Evolutionary conservation across 495 filamentous ascomycete genomes (phyloP).

Genomic region (Peziza echinospora): DNA sequence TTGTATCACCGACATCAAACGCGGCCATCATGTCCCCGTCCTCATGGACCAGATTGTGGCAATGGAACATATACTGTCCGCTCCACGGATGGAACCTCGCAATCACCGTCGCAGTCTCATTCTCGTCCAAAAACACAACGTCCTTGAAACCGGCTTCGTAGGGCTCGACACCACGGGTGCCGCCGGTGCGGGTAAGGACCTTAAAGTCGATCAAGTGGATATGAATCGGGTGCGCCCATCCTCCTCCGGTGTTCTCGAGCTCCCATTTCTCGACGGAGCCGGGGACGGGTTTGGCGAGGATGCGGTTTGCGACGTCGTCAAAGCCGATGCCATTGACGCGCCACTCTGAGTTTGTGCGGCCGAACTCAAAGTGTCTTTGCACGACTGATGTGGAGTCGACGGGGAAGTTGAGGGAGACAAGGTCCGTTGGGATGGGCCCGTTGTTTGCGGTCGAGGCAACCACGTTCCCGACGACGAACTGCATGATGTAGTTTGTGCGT

Average conservation of each 20-base stretch:
- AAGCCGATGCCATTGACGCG: constrained; percentile 32
- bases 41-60: constrained; percentile 27
- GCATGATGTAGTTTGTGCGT: constrained; percentile 32
- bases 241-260: constrained; percentile 27
- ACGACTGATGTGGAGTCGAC: constrained; percentile 18
- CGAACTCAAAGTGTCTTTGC: constrained; percentile 25
- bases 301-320: constrained; percentile 27
- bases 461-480: constrained; percentile 24
- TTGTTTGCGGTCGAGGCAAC: constrained; percentile 20
- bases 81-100: constrained; percentile 31
- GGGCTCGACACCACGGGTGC: constrained; percentile 23
- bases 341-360: constrained; percentile 25
- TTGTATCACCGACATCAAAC: constrained; percentile 22
- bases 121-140: constrained; percentile 9
- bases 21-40: constrained; percentile 30
- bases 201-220: constrained; percentile 34
- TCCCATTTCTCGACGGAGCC: constrained; percentile 31
- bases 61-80: constrained; percentile 32
- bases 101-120: constrained; percentile 27
- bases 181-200: constrained; percentile 24
- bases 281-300: constrained; percentile 27
- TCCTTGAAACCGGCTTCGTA: constrained; percentile 26
- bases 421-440: constrained; percentile 15
- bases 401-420: constrained; percentile 21
- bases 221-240: constrained; percentile 33